Base-by-base conservation (phyloP, 805 yeast species). In the Cyberlindnera bimundalis region DNA sequence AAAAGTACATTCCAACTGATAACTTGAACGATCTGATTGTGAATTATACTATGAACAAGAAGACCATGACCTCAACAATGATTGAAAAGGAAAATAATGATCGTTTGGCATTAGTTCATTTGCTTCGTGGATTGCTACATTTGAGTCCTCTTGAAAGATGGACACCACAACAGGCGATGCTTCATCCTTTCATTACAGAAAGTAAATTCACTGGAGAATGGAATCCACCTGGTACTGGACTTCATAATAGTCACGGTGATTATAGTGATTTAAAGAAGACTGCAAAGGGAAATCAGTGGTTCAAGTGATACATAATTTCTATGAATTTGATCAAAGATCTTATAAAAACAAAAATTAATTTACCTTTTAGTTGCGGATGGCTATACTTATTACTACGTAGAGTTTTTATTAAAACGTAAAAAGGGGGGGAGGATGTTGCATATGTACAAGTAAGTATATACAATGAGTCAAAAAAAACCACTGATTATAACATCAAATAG, bases 161-260 rank as follows among this genome's bases (percentile, higher is more conserved):
- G 84, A 87, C 97, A 0, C 99, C 99, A 11, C 96, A 88, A 51
- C 97, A 93, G 61, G 99, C 98, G 0, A 68, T 81, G 13, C 68
- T 77, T 61, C 99, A 93, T 65, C 97, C 98, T 0, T 93, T 93
- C 61, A 78, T 93, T 15, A 84, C 84, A 5, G 80, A 74, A 37
- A 69, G 69, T 39, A 70, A 66, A 41, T 81, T 76, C 53, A 60
- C 61, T 10, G 83, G 79, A 5, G 61, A 60, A 28, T 76, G 81
- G 81, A 60, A 58, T 35, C 80, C 81, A 14, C 79, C 79, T 3
- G 72, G 73, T 15, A 48, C 61, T 7, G 48, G 35, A 16, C 11
- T 41, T 8, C 37, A 41, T 17, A 12, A 16, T 25, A 29, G 2
- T 15, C 15, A 16, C 21, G 20, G 4, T n/a, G 41, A 36, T 6